Conservation (phyloP, 2,329 filamentous ascomycete genomes). For the Bertia moriformis region DNA sequence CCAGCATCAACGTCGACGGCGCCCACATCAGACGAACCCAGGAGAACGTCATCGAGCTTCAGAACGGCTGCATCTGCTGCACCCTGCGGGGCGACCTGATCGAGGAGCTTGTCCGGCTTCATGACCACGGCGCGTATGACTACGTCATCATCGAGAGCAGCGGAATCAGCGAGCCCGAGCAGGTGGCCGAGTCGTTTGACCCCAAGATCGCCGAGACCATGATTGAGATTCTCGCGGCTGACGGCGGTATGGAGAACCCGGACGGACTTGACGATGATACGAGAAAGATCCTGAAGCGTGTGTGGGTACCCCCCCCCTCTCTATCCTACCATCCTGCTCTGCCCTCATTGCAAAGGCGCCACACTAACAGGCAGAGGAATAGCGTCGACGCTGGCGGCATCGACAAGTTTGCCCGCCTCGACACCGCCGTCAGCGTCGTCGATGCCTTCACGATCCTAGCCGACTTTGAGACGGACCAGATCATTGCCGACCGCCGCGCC, state of each 20-base stretch:
- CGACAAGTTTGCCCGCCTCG: conserved; percentile 49
- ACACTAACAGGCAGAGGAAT: too few relatives aligned
- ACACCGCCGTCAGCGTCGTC: conserved; percentile 60
- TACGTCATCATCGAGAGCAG: conserved; percentile 62
- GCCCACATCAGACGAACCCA: conserved; percentile 36
- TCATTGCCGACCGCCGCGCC: conserved; percentile 45
- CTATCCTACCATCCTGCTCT: too few relatives aligned
- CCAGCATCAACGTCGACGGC: conserved; percentile 41
- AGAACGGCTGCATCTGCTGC: conserved; percentile 67
- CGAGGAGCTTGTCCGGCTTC: conserved; percentile 51
- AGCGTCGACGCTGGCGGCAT: conserved; percentile 35
- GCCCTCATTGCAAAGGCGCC: too few relatives aligned
- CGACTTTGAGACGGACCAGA: conserved; percentile 57
- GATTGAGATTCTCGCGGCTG: conserved; percentile 26
- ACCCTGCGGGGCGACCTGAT: conserved; percentile 58
- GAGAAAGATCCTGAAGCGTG: conserved; percentile 25
- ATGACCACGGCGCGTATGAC: conserved; percentile 48
- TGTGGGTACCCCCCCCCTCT: conserved; percentile 18
- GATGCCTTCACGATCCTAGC: conserved; percentile 60
- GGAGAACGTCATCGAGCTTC: conserved; percentile 52
- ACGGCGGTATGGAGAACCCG: conserved; percentile 26
- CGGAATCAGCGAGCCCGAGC: conserved; percentile 59
- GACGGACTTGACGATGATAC: conserved; percentile 21
- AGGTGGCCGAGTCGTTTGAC: conserved; percentile 64
- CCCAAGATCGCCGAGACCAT: conserved; percentile 35